Evolutionary conservation across 306 rosid genomes (phyloP).

Genomic region (Datisca glomerata): DNA sequence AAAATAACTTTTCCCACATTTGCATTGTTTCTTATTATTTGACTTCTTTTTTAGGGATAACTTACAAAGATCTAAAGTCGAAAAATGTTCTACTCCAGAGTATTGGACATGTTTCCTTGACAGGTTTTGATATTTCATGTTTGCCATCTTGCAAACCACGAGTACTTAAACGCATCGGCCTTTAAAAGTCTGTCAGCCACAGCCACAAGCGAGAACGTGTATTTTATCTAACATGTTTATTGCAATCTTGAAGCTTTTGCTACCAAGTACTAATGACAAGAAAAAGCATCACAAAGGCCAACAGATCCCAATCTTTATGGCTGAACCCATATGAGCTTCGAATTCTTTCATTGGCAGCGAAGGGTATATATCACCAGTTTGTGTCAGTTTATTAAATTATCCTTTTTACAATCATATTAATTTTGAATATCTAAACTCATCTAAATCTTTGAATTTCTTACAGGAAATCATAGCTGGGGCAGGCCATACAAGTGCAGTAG

Average conservation of each 20-base stretch:
- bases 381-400: too few relatives aligned
- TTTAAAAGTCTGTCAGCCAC: not conserved
- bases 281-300: too few relatives aligned
- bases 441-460: slow-evolving; percentile 9
- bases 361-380: too few relatives aligned
- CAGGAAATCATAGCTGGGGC: slow-evolving; percentile 96
- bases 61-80: slow-evolving; percentile 91
- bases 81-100: slow-evolving; percentile 84
- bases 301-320: too few relatives aligned
- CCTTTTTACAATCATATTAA: too few relatives aligned
- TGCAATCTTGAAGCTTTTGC: too few relatives aligned
- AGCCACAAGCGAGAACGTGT: slow-evolving; percentile 21
- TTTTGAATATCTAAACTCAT: too few relatives aligned
- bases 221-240: too few relatives aligned
- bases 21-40: not conserved
- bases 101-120: slow-evolving; percentile 63
- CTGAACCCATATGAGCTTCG: too few relatives aligned
- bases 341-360: too few relatives aligned
- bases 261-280: too few relatives aligned
- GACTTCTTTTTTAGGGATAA: slow-evolving; percentile 52
- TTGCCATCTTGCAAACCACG: slow-evolving; percentile 89
- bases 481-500: slow-evolving; percentile 98
- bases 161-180: slow-evolving; percentile 20
- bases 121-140: slow-evolving; percentile 92
- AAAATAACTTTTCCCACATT: not conserved